phyloP scores from a whole-genome alignment of 352 stramenopile species.

The Phytophthora chlamydospora region DNA sequence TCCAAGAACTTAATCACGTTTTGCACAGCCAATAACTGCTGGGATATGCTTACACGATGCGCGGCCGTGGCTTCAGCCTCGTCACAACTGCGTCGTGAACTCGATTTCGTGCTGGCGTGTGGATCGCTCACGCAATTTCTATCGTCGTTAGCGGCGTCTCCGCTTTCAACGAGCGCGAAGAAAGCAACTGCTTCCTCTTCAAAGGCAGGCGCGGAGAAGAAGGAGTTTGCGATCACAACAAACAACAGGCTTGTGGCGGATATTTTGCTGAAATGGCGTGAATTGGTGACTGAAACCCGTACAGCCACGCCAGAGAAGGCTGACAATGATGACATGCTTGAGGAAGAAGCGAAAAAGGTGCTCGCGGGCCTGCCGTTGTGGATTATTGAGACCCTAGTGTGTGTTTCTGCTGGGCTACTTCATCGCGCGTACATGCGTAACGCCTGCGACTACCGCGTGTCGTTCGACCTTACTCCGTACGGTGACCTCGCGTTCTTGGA shows the following conservation, averaged over 20 bases:
- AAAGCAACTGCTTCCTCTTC: constrained; percentile 19
- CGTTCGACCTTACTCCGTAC: constrained; percentile 84
- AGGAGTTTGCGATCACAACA: constrained; percentile 46
- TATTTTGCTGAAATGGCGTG: constrained; percentile 51
- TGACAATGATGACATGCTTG: constrained; percentile 15
- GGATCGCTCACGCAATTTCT: constrained; percentile 54
- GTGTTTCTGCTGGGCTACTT: constrained; percentile 62
- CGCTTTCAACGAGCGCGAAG: constrained; percentile 9
- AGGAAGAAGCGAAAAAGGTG: constrained; percentile 34
- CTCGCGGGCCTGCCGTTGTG: constrained; percentile 67
- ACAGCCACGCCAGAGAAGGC: constrained; percentile 8
- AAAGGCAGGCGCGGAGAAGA: constrained; percentile 16
- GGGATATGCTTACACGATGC: constrained; percentile 58
- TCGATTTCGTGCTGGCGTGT: constrained; percentile 60
- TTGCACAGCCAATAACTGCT: constrained; percentile 58
- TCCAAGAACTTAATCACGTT: constrained; percentile 62
- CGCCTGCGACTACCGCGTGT: constrained; percentile 78
- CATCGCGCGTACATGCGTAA: constrained; percentile 79
- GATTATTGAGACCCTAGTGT: constrained; percentile 73
- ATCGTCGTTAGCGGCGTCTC: constrained; percentile 40
- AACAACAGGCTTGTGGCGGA: constrained; percentile 58
- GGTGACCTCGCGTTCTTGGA: constrained; percentile 78
- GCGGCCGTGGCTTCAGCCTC: constrained; percentile 19
- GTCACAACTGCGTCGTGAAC: constrained; percentile 30
- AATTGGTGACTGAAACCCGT: constrained; percentile 26